Conservation (phyloP, 352 stramenopile genomes). For the Globisporangium cederbergense region DNA sequence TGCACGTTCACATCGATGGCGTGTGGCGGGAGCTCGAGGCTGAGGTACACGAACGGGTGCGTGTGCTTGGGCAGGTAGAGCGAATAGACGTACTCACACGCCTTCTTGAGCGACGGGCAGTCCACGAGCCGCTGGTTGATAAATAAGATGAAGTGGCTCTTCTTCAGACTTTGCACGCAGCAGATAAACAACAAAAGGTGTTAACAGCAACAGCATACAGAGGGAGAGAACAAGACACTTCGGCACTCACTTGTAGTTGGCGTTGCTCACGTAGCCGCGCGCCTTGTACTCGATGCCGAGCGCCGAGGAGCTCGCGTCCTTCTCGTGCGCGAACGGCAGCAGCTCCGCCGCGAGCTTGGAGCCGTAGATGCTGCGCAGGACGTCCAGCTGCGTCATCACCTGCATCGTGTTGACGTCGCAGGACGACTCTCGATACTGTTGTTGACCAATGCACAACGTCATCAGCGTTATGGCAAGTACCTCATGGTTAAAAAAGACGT, state of each 20-base stretch:
- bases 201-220: conserved; percentile 5
- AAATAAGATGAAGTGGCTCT: conserved; percentile 93
- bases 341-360: conserved; percentile 65
- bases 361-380: conserved; percentile 76
- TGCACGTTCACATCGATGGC: conserved; percentile 99
- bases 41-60: conserved; percentile 98
- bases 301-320: conserved; percentile 17
- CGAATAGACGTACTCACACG: conserved; percentile 94
- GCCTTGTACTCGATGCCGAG: conserved; percentile 40
- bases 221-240: too few relatives aligned
- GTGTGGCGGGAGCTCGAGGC: conserved; percentile 89
- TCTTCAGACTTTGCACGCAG: conserved; percentile 49
- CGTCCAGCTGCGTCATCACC: conserved; percentile 59
- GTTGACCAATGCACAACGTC: background rate
- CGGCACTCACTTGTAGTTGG: conserved; percentile 77
- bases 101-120: conserved; percentile 86
- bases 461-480: background rate
- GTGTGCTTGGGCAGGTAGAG: conserved; percentile 92
- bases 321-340: conserved; percentile 39
- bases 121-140: conserved; percentile 98
- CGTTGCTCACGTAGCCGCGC: conserved; percentile 75
- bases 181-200: background rate
- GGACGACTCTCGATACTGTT: conserved; percentile 67
- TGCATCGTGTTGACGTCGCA: conserved; percentile 78
- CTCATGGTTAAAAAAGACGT: background rate